Percentiles rank a stretch among this genome's conserved stretches.
Conservation (phyloP, 2,329 filamentous ascomycete species). For the Diaporthe citriasiana region DNA sequence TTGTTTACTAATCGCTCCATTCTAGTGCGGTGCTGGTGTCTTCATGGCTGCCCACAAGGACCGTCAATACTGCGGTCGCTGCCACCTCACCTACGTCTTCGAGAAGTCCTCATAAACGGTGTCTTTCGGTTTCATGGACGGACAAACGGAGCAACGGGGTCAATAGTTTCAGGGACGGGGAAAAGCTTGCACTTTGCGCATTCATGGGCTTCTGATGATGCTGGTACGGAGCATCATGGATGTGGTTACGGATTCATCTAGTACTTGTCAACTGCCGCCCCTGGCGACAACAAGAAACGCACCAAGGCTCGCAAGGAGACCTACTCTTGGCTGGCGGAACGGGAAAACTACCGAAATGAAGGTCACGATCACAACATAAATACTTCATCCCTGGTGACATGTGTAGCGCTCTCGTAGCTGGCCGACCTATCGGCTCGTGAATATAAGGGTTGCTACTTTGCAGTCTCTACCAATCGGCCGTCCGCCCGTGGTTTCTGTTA, state of each 20-base stretch:
- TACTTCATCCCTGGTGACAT: background rate
- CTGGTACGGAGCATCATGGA: conserved; percentile 18
- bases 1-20: conserved; percentile 52
- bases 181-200: conserved; percentile 35
- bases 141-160: conserved; percentile 40
- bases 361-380: conserved; percentile 36
- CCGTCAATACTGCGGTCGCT: conserved; percentile 93
- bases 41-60: conserved; percentile 99
- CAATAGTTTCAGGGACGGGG: conserved; percentile 37
- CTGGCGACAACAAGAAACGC: background rate
- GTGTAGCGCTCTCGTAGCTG: background rate
- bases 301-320: background rate
- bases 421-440: background rate
- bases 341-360: conserved; percentile 35
- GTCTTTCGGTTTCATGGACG: conserved; percentile 41
- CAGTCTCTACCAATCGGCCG: background rate
- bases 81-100: conserved; percentile 81
- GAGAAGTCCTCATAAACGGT: conserved; percentile 70
- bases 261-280: conserved; percentile 34
- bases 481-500: background rate
- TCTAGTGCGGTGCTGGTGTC: conserved; percentile 97
- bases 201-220: conserved; percentile 29
- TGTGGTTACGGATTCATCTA: conserved; percentile 37
- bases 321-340: conserved; percentile 30
- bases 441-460: background rate